Percentiles rank a stretch among this genome's conserved stretches.
phyloP scores from a whole-genome alignment of 129 eudicot genomes.

The Heracleum sosnowskyi region DNA sequence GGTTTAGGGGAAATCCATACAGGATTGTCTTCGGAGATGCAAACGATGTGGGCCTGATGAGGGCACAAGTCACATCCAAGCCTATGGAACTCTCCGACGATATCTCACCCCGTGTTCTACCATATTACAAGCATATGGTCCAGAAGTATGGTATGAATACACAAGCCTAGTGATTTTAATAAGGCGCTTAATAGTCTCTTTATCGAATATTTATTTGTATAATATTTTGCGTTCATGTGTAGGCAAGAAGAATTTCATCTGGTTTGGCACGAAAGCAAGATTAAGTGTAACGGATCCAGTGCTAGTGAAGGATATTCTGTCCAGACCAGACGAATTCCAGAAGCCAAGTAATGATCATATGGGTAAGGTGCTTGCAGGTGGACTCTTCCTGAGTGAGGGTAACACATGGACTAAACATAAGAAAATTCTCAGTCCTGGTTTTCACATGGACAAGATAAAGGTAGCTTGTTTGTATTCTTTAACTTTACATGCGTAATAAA shows the following conservation, averaged over 20 bases:
- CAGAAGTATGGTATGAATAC: not conserved
- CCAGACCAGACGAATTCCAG: not conserved
- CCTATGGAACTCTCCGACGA: not conserved
- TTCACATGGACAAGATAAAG: not conserved
- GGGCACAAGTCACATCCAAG: not conserved
- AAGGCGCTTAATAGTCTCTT: no score
- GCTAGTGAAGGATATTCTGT: not conserved
- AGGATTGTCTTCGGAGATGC: no score
- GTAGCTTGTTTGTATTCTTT: no score
- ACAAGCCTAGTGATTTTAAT: no score
- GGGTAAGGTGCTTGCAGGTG: not conserved
- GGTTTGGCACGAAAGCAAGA: conserved; percentile 8
- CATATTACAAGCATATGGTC: not conserved
- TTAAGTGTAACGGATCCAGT: no score
- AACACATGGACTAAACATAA: not conserved
- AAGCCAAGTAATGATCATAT: not conserved
- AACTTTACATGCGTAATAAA: not conserved
- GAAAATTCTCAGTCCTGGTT: not conserved
- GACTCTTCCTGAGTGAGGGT: not conserved
- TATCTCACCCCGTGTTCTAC: not conserved
- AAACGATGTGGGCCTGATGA: not conserved
- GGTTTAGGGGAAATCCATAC: not conserved
- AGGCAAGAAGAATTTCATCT: not conserved
- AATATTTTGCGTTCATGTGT: not conserved
- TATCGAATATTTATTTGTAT: no score